Evolutionary conservation across 163 green algal species (phyloP).

Genomic region (Volvox carteri): DNA sequence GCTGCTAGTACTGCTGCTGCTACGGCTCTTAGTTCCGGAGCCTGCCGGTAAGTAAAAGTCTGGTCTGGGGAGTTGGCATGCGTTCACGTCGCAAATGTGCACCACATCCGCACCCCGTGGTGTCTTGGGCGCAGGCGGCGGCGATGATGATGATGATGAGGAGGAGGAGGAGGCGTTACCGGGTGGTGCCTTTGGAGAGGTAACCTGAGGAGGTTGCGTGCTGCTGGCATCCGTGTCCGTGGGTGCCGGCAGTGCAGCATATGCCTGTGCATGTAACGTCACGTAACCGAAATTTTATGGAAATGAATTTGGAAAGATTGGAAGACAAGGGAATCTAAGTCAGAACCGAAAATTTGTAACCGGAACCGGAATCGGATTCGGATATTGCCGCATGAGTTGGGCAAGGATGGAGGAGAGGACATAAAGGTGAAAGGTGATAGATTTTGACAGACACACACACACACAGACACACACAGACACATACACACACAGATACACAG

Average conservation of each 20-base stretch:
- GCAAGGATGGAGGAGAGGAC: too few relatives aligned
- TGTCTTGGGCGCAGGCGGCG: constrained; percentile 38
- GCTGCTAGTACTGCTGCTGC: background rate
- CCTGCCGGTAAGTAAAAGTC: constrained; percentile 20
- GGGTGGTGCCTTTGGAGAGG: too few relatives aligned
- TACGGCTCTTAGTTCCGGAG: background rate
- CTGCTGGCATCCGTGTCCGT: background rate
- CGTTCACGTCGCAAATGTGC: constrained; percentile 82
- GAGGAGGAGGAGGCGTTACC: background rate
- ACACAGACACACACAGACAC: background rate
- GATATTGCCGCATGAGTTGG: too few relatives aligned
- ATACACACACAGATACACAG: background rate
- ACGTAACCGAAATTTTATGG: too few relatives aligned
- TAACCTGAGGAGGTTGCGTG: background rate
- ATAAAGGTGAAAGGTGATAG: too few relatives aligned
- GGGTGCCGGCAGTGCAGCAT: constrained; percentile 44
- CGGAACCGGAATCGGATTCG: too few relatives aligned
- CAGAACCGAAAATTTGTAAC: too few relatives aligned
- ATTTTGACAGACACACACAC: too few relatives aligned
- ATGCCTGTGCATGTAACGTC: constrained; percentile 27
- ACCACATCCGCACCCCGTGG: constrained; percentile 37
- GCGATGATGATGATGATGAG: background rate
- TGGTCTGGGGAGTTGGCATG: constrained; percentile 73
- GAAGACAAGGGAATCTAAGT: too few relatives aligned
- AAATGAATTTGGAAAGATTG: too few relatives aligned